These are phyloP conservation scores for Ceratobasidium sp. DNA, from an alignment of 1,284 basidiomycete species.

Conservation along the genomic window DNA sequence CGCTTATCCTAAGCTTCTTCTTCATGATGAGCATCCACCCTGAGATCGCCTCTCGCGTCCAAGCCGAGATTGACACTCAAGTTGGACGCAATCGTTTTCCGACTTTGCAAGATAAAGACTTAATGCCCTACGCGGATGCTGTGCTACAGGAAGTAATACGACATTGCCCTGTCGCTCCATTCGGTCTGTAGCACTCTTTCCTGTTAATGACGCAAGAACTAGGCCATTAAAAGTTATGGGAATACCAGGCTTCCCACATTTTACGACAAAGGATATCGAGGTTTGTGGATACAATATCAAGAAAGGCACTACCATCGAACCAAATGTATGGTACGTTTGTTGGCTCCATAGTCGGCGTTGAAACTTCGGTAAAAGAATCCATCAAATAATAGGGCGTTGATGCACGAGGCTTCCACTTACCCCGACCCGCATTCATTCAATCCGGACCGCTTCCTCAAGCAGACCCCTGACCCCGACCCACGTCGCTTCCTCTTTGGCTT, in stretches of 20 bases:
- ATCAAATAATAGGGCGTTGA: background rate
- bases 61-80: slow-evolving; percentile 37
- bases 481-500: slow-evolving; percentile 33
- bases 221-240: no score
- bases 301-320: slow-evolving; percentile 13
- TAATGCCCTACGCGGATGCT: slow-evolving; percentile 43
- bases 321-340: background rate
- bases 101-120: no score
- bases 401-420: background rate
- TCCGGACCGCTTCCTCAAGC: slow-evolving; percentile 14
- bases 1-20: slow-evolving; percentile 19
- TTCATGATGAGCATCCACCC: slow-evolving; percentile 37
- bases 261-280: slow-evolving; percentile 3
- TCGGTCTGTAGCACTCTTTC: no score
- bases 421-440: slow-evolving; percentile 6
- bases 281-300: slow-evolving; percentile 15
- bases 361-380: no score
- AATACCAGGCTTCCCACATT: slow-evolving; percentile 2
- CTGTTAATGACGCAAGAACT: no score
- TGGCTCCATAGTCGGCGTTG: background rate
- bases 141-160: slow-evolving; percentile 43
- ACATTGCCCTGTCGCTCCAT: background rate
- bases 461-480: slow-evolving; percentile 13
- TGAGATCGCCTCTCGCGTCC: background rate
- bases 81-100: no score